Evolutionary conservation across 257 asterid species (phyloP), one percentile per base, ranked within the genome.

Genomic region (Nicotiana obtusifolia): DNA sequence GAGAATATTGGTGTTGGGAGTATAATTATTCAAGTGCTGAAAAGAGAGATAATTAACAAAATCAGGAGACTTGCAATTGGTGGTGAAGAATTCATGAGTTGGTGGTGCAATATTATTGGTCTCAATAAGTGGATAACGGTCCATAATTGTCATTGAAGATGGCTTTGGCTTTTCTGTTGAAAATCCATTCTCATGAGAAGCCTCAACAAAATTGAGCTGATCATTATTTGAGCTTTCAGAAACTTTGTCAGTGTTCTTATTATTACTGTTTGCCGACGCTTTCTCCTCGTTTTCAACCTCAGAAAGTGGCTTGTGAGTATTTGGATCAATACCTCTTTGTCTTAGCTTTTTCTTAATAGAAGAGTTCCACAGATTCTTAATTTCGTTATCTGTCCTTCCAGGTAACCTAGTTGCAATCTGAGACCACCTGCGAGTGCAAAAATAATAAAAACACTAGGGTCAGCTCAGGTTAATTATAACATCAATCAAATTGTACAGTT

Each of bases 341-440:
- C 97, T 85, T 1, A 95, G 93, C n/a, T 95, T 95, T 65, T 95
- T 95, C 95, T 95, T 95, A 81, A 95, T 89, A 8, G 98, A 93
- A 0, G 99, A 95, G 56, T 95, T 95, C 99, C 99, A 95, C 0
- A 93, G 87, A 67, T 95, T 95, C 92, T 95, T 95, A 75, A 95
- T 95, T 31, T 95, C 99, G 24, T 95, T 95, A 83, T 95, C 99
- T 1, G 99, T 95, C 80, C 99, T 90, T 41, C 99, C 98, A 0
- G 98, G 98, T 81, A 95, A 76, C 31, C 94, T 93, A 0, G 98
- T 93, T 1, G 99, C 97, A 20, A 95, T 95, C 75, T 95, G 99
- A 0, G 99, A 93, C 99, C 99, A 93, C 84, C 98, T 95, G 86
- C 16, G 10, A 19, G 31, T 16, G 28, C 3, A 28, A n/a, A 3